These are phyloP conservation scores for Psilocybe tampanensis DNA, from an alignment of 768 basidiomycete genomes.

Conservation along the genomic window DNA sequence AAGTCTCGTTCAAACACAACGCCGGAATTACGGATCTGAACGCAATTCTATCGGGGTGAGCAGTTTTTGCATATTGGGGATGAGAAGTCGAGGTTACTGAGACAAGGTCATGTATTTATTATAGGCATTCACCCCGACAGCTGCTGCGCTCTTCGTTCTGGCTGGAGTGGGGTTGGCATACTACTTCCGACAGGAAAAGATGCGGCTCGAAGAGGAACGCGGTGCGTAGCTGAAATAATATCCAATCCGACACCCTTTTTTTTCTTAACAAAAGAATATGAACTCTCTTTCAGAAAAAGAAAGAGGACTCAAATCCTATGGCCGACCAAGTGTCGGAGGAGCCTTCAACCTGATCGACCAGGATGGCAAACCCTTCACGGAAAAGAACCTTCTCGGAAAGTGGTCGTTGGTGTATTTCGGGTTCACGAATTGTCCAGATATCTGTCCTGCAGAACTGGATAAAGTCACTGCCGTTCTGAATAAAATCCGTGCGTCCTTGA, in stretches of 20 bases:
- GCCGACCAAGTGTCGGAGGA: conserved; percentile 89
- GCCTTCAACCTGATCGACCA: conserved; percentile 80
- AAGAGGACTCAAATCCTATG: conserved; percentile 69
- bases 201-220: conserved; percentile 71
- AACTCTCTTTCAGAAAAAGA: conserved; percentile 65
- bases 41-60: conserved; percentile 38
- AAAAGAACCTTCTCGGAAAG: conserved; percentile 82
- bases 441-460: conserved; percentile 97
- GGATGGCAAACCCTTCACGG: conserved; percentile 71
- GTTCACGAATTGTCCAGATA: conserved; percentile 99
- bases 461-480: conserved; percentile 85
- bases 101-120: background rate
- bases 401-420: conserved; percentile 97
- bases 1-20: conserved; percentile 10
- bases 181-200: conserved; percentile 91
- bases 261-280: conserved; percentile 1
- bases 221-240: conserved; percentile 47
- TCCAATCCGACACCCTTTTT: no score
- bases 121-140: conserved; percentile 90
- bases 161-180: conserved; percentile 81
- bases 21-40: conserved; percentile 29
- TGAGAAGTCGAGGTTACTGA: background rate
- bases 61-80: conserved; percentile 4
- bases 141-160: conserved; percentile 81
- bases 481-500: conserved; percentile 59